Evolutionary conservation across 2,329 filamentous ascomycete genomes (phyloP).

Genomic region (Curvularia spicifera): DNA sequence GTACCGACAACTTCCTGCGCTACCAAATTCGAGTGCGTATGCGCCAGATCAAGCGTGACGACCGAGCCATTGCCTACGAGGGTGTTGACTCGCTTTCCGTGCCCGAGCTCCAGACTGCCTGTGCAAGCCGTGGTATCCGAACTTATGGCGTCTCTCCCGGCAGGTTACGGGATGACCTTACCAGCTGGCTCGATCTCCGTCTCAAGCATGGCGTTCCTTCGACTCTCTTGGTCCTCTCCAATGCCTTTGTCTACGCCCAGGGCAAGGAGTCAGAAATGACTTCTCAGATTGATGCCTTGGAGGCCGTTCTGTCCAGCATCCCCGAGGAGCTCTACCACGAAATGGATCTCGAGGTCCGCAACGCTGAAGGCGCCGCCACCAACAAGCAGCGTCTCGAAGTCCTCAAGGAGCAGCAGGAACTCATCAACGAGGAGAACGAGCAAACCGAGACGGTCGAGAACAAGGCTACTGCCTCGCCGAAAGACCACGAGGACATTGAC

Average conservation of each 20-base stretch:
- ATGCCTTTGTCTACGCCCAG: constrained; percentile 95
- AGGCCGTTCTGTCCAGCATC: constrained; percentile 90
- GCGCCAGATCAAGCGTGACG: constrained; percentile 98
- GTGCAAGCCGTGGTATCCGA: constrained; percentile 87
- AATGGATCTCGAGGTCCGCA: constrained; percentile 97
- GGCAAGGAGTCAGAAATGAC: constrained; percentile 83
- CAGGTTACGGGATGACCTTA: constrained; percentile 84
- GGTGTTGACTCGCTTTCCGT: constrained; percentile 94
- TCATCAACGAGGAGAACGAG: constrained; percentile 96
- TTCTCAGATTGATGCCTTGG: constrained; percentile 89
- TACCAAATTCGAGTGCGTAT: constrained; percentile 97
- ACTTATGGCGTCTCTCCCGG: constrained; percentile 91
- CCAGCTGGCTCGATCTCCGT: constrained; percentile 92
- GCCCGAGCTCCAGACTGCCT: constrained; percentile 88
- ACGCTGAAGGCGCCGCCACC: constrained; percentile 92
- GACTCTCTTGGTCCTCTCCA: constrained; percentile 92
- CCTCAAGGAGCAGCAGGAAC: constrained; percentile 95
- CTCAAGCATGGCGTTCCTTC: constrained; percentile 95
- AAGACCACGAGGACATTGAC: constrained; percentile 91
- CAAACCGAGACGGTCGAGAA: constrained; percentile 80
- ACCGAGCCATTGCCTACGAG: constrained; percentile 91
- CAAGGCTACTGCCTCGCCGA: constrained; percentile 75
- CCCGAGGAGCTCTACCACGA: constrained; percentile 99
- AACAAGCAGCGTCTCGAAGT: constrained; percentile 99
- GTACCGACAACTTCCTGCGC: constrained; percentile 95